Percentiles rank a stretch among this genome's conserved stretches.
These are phyloP conservation scores for Omphalotus olearius DNA, from an alignment of 1,284 basidiomycete genomes.

Conservation along the genomic window DNA sequence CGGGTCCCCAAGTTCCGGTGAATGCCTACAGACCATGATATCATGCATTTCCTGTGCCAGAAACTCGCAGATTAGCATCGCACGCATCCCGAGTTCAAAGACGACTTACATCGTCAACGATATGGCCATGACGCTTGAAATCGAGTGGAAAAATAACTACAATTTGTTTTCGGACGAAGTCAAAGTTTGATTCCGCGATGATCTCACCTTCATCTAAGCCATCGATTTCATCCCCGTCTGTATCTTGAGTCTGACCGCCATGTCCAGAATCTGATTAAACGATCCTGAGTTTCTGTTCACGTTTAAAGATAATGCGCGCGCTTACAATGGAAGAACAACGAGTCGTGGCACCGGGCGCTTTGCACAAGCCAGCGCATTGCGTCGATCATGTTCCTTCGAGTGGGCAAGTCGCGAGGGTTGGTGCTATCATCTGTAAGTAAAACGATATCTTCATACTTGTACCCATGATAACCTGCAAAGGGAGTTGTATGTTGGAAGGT, in stretches of 20 bases:
- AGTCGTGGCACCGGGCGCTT: conserved; percentile 72
- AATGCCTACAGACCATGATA: conserved; percentile 42
- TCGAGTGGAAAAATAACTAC: conserved; percentile 74
- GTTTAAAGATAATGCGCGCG: conserved; percentile 10
- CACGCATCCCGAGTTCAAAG: not conserved
- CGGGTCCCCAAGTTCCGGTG: conserved; percentile 6
- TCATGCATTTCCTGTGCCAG: conserved; percentile 49
- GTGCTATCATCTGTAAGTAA: conserved; percentile 72
- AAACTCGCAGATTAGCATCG: too few species aligned
- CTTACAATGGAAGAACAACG: conserved; percentile 85
- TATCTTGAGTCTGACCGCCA: conserved; percentile 75
- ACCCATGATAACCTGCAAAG: conserved; percentile 53
- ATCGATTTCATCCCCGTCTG: conserved; percentile 62
- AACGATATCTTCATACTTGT: conserved; percentile 70
- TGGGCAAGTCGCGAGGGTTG: conserved; percentile 63
- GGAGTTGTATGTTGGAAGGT: not conserved
- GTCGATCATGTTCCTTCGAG: conserved; percentile 73
- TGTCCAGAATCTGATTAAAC: conserved; percentile 66
- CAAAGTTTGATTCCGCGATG: not conserved
- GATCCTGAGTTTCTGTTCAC: not conserved
- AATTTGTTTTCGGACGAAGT: not conserved
- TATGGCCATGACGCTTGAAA: conserved; percentile 61
- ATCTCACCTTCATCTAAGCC: conserved; percentile 66
- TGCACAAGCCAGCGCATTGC: conserved; percentile 88
- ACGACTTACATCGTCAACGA: conserved; percentile 69